Percentiles rank a stretch among this genome's conserved stretches.
Conservation (phyloP, 805 yeast species). For the Yamadazyma paraphyllophila region DNA sequence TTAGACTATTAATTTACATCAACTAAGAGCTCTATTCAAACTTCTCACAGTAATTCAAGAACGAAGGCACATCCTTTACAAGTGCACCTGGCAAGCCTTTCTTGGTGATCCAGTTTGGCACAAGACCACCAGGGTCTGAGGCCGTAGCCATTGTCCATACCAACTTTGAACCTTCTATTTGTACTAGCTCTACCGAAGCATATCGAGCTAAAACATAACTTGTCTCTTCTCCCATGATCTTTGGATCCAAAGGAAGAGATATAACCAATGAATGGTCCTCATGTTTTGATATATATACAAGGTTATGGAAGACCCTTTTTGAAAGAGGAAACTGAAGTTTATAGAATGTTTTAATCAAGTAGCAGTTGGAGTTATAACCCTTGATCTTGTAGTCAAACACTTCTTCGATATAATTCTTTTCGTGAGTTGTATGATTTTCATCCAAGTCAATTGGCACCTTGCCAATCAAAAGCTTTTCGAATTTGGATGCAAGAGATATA, state of each 20-base stretch:
- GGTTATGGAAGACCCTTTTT: constrained; percentile 34
- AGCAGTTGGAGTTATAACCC: constrained; percentile 20
- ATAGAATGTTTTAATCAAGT: constrained; percentile 32
- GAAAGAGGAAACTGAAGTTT: constrained; percentile 36
- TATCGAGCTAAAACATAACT: constrained; percentile 30
- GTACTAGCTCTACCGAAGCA: constrained; percentile 35
- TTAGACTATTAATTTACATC: not conserved
- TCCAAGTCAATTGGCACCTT: constrained; percentile 7
- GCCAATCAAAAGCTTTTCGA: constrained; percentile 17
- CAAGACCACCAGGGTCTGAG: constrained; percentile 38
- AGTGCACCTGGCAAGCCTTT: constrained; percentile 31
- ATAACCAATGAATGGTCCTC: constrained; percentile 28
- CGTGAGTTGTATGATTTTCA: constrained; percentile 33
- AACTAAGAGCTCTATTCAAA: not conserved
- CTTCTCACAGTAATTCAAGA: constrained; percentile 28
- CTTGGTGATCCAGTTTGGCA: constrained; percentile 36
- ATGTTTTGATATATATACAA: constrained; percentile 27
- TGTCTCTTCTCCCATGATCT: constrained; percentile 13
- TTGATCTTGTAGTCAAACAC: constrained; percentile 24
- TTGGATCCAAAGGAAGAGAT: constrained; percentile 33
- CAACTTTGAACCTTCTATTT: constrained; percentile 20
- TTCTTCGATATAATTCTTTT: constrained; percentile 35
- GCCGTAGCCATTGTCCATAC: constrained; percentile 41
- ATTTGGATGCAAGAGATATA: constrained; percentile 5
- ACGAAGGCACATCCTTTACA: constrained; percentile 40